Percentiles rank a stretch among this genome's conserved stretches.
Conservation (phyloP, 2,329 filamentous ascomycete species). For the Neofusicoccum umdonicola region DNA sequence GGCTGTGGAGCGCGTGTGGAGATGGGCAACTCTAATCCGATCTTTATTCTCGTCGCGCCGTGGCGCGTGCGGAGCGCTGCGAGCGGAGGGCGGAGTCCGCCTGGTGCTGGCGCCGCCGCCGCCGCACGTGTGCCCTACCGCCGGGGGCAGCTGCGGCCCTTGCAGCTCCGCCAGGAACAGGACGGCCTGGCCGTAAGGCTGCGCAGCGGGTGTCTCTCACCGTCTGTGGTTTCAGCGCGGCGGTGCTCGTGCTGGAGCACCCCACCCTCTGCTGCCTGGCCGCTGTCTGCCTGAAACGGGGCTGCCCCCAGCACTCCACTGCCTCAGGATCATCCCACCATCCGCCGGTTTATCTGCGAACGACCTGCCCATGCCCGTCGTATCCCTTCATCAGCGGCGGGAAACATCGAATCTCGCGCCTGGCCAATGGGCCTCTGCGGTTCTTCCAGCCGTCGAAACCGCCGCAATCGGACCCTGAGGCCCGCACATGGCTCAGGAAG, state of each 20-base stretch:
- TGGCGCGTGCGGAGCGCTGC: no score
- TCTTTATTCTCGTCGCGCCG: neutral
- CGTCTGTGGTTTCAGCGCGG: no score
- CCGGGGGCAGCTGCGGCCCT: neutral
- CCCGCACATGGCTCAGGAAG: neutral
- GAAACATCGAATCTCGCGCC: neutral
- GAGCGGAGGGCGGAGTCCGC: no score
- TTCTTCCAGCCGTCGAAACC: neutral
- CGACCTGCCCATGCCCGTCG: neutral
- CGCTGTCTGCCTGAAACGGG: neutral
- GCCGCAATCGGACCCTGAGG: neutral
- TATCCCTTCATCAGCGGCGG: neutral
- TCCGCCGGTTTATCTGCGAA: neutral
- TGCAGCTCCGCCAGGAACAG: neutral
- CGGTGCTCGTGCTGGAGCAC: no score
- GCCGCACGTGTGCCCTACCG: neutral
- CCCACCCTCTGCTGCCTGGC: no score
- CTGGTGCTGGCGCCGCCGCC: neutral
- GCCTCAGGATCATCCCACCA: neutral
- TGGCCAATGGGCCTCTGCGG: neutral
- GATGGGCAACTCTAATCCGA: neutral
- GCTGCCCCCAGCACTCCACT: neutral
- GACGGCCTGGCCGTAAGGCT: no score
- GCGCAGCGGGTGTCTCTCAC: no score
- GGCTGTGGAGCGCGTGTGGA: neutral